Conservation (phyloP, 164 flowering plant species). For the Nymphaea thermarum region DNA sequence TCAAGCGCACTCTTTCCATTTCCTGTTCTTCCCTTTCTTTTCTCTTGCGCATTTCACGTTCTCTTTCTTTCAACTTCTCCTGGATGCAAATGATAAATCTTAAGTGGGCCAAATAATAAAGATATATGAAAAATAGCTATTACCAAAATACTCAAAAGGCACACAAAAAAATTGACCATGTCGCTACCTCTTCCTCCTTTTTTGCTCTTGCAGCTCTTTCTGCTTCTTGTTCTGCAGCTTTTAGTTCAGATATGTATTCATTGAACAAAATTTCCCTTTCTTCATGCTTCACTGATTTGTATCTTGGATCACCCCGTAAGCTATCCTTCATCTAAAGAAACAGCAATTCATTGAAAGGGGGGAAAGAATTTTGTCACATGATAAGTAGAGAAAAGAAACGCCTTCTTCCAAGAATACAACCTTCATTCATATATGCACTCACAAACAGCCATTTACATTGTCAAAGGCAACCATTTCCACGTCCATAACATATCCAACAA, state of each 20-base stretch:
- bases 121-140: background rate
- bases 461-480: too few relatives aligned
- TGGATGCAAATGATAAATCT: constrained; percentile 9
- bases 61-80: constrained; percentile 94
- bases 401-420: background rate
- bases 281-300: constrained; percentile 77
- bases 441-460: background rate
- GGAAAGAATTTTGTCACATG: background rate
- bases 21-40: constrained; percentile 98
- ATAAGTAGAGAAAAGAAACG: background rate
- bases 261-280: constrained; percentile 77
- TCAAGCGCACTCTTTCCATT: constrained; percentile 81
- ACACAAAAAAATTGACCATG: background rate
- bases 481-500: too few relatives aligned
- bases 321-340: constrained; percentile 71
- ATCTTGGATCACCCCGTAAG: constrained; percentile 73
- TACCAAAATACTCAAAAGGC: background rate
- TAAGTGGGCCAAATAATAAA: too few relatives aligned
- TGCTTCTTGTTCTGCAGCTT: constrained; percentile 50
- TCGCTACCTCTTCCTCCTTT: constrained; percentile 67
- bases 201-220: constrained; percentile 49
- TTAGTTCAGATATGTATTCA: constrained; percentile 66
- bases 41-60: constrained; percentile 76
- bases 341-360: too few relatives aligned
- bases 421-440: background rate